A percentile compares a stretch with the other conserved stretches of the same genome.
Conservation (phyloP, 106 monocot genomes). For the Posidonia australis region DNA sequence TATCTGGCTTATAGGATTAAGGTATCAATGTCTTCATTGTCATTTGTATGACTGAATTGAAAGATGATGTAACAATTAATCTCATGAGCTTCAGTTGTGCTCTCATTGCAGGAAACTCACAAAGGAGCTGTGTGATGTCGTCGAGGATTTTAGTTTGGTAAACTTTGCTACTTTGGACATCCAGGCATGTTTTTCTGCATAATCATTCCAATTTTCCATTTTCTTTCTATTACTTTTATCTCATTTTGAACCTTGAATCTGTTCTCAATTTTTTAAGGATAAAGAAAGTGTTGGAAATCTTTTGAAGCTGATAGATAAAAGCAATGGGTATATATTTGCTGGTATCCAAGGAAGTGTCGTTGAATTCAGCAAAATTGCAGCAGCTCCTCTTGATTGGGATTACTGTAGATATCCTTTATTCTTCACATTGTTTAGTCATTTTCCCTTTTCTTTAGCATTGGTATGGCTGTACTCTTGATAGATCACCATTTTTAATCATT, state of each 20-base stretch:
- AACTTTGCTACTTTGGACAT: constrained; percentile 82
- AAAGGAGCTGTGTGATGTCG: constrained; percentile 72
- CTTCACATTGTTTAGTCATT: not conserved
- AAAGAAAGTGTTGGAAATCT: constrained; percentile 96
- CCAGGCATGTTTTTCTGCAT: too few relatives aligned
- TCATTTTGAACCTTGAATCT: too few relatives aligned
- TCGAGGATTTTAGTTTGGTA: constrained; percentile 75
- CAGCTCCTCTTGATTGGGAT: constrained; percentile 48
- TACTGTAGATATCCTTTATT: too few relatives aligned
- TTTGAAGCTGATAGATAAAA: constrained; percentile 90
- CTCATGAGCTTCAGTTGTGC: too few relatives aligned
- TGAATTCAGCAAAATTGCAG: constrained; percentile 93
- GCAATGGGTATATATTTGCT: constrained; percentile 89
- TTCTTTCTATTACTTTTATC: not conserved
- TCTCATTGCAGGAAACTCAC: too few relatives aligned
- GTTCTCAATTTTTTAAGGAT: too few relatives aligned
- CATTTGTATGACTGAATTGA: too few relatives aligned
- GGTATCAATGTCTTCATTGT: too few relatives aligned
- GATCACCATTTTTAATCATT: too few relatives aligned
- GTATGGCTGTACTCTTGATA: too few relatives aligned
- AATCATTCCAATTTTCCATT: not conserved
- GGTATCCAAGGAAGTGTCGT: constrained; percentile 70
- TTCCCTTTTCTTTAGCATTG: not conserved
- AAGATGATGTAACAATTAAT: too few relatives aligned
- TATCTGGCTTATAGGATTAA: too few relatives aligned